These are phyloP conservation scores for Coemansia guatemalensis DNA, from an alignment of 192 early-diverging fungal species.

Conservation along the genomic window DNA sequence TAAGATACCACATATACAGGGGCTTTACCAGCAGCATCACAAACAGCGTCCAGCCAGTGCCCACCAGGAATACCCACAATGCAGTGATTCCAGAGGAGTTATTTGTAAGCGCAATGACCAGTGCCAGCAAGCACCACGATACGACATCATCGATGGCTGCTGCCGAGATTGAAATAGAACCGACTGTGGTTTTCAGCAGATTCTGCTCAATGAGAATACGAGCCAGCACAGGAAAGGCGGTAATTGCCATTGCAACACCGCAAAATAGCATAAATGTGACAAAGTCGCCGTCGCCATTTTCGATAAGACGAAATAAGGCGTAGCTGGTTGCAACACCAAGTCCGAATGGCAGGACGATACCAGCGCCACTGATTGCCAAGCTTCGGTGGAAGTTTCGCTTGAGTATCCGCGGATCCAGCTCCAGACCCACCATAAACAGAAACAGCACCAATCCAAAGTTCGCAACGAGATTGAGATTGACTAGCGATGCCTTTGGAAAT, in stretches of 20 bases:
- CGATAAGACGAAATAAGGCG: constrained; percentile 62
- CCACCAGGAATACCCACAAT: constrained; percentile 79
- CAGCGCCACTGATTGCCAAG: constrained; percentile 69
- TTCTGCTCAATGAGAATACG: constrained; percentile 91
- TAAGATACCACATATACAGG: constrained; percentile 41
- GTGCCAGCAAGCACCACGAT: constrained; percentile 81
- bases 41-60: constrained; percentile 69
- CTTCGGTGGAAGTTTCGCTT: constrained; percentile 56
- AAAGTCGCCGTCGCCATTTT: constrained; percentile 55
- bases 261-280: constrained; percentile 78
- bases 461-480: constrained; percentile 74
- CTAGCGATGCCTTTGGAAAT: constrained; percentile 71
- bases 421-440: constrained; percentile 84
- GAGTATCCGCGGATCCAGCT: constrained; percentile 71
- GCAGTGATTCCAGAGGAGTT: constrained; percentile 66
- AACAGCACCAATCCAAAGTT: constrained; percentile 88
- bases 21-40: constrained; percentile 70
- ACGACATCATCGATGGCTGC: constrained; percentile 85
- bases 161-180: constrained; percentile 79
- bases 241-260: constrained; percentile 91
- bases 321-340: constrained; percentile 73
- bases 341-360: constrained; percentile 82
- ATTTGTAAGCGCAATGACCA: constrained; percentile 86
- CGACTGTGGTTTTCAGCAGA: constrained; percentile 76
- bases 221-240: constrained; percentile 93